Base-by-base conservation (phyloP, 2,329 filamentous ascomycete genomes). In the Huntiella bhutanensis region DNA sequence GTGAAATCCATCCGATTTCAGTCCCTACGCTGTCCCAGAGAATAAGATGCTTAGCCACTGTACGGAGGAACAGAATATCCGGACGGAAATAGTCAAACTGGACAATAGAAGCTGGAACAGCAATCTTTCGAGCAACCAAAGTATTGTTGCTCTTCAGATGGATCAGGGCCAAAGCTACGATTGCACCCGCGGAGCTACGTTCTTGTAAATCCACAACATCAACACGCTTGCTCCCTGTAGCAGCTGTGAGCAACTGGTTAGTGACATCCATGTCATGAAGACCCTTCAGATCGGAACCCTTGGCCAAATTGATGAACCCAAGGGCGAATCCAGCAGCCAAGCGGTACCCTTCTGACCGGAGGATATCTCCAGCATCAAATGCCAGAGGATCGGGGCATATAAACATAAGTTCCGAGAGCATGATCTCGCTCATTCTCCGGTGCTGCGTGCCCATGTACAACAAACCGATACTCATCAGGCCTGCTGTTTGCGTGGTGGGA, bases 371-470 rank as follows among this genome's bases (percentile, higher is more conserved):
- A 45, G 88, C 82, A 34, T 82, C 72, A 19, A 69, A 65, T 39
- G 91, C 85, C 35, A 41, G 32, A n/a, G 13, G 17, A 4, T 41
- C 41, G 17, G 40, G 45, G 1, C 41, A 41, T 44, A 85, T 71
- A 52, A 87, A 81, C 58, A 95, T 86, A 51, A 98, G 91, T 59
- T 98, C 91, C 0, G 88, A 96, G 43, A 98, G 75, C 85, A 98
- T 95, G 13, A 96, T 85, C 59, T 98, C 91, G 57, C 86, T 96
- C 91, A 98, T 98, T 34, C 92, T 79, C 28, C 92, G 82, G 62
- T 98, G 92, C 56, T 96, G 88, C 22, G 87, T 95, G 58, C 87
- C 82, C 62, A 82, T 92, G 60, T 96, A 98, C 1, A 98, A 68
- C 36, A 98, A 64, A 0, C 91, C 91, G 53, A 98, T 94, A 1